Conservation (phyloP, 495 filamentous ascomycete species). For the Aspergillus haitiensis region DNA sequence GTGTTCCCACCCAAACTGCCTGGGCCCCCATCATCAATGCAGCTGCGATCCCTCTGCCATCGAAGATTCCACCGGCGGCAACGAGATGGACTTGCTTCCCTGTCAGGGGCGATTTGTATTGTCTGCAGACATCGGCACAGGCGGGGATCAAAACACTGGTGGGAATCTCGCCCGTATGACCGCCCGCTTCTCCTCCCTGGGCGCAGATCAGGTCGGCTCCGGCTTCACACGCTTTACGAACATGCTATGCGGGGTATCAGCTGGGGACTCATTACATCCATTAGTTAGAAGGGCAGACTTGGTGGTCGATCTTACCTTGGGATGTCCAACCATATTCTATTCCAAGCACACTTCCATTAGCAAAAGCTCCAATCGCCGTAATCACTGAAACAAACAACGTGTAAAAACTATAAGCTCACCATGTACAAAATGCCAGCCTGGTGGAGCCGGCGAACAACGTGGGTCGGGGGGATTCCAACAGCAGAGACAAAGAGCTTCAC, state of each 20-base stretch:
- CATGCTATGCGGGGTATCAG: no score
- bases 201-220: slow-evolving; percentile 90
- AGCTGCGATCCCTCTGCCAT: slow-evolving; percentile 85
- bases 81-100: slow-evolving; percentile 83
- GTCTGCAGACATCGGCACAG: slow-evolving; percentile 76
- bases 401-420: no score
- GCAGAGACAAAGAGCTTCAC: slow-evolving; percentile 94
- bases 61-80: slow-evolving; percentile 90
- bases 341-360: no score
- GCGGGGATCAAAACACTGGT: slow-evolving; percentile 86
- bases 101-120: slow-evolving; percentile 80
- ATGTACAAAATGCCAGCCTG: slow-evolving; percentile 86
- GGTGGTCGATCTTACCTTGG: slow-evolving; percentile 56
- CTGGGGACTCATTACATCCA: no score
- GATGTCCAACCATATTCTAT: slow-evolving; percentile 98
- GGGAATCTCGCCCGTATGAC: slow-evolving; percentile 86
- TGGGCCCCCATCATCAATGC: slow-evolving; percentile 87
- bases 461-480: slow-evolving; percentile 86
- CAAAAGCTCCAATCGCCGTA: no score
- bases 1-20: slow-evolving; percentile 94
- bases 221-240: slow-evolving; percentile 83
- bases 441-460: slow-evolving; percentile 86
- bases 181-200: slow-evolving; percentile 86
- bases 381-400: no score
- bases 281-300: no score